Percentiles rank a stretch among this genome's conserved stretches.
phyloP scores from a whole-genome alignment of 768 basidiomycete species.

The Termitomyces sp. region DNA sequence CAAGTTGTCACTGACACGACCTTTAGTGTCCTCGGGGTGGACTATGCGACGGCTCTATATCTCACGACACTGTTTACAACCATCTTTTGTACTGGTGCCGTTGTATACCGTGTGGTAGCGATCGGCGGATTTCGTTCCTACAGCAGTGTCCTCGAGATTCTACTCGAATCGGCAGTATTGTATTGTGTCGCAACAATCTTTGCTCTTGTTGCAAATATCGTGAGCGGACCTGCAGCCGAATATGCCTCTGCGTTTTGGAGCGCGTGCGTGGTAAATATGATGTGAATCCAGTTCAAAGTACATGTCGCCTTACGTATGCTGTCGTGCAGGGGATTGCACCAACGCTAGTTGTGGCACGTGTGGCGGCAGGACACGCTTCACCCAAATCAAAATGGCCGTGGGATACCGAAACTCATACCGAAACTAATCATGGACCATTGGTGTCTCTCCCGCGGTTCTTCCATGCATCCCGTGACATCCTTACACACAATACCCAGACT shows the following conservation, averaged over 20 bases:
- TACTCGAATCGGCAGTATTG: slow-evolving; percentile 8
- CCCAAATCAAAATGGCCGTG: slow-evolving; percentile 6
- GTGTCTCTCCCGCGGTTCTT: slow-evolving; percentile 2
- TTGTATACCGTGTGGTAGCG: slow-evolving; percentile 6
- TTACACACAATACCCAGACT: neutral
- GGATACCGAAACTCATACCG: neutral
- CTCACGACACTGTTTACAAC: slow-evolving; percentile 8
- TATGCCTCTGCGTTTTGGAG: slow-evolving; percentile 9
- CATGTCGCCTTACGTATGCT: neutral
- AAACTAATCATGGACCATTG: neutral
- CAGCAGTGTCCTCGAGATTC: slow-evolving; percentile 7
- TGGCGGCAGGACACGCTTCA: slow-evolving; percentile 6
- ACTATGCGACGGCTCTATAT: slow-evolving; percentile 11
- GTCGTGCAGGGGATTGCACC: slow-evolving; percentile 10
- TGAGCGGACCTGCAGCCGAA: slow-evolving; percentile 5
- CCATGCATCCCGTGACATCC: neutral
- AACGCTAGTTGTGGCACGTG: slow-evolving; percentile 11
- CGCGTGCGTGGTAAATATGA: slow-evolving; percentile 2
- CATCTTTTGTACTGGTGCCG: slow-evolving; percentile 7
- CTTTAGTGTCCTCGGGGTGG: slow-evolving; percentile 6
- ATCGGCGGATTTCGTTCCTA: slow-evolving; percentile 6
- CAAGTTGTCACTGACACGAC: slow-evolving; percentile 4
- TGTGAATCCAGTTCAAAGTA: neutral
- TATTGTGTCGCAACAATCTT: slow-evolving; percentile 10
- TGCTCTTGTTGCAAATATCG: slow-evolving; percentile 8